Evolutionary conservation across 2,329 filamentous ascomycete species (phyloP).

Genomic region (Pseudocercospora fuligena): DNA sequence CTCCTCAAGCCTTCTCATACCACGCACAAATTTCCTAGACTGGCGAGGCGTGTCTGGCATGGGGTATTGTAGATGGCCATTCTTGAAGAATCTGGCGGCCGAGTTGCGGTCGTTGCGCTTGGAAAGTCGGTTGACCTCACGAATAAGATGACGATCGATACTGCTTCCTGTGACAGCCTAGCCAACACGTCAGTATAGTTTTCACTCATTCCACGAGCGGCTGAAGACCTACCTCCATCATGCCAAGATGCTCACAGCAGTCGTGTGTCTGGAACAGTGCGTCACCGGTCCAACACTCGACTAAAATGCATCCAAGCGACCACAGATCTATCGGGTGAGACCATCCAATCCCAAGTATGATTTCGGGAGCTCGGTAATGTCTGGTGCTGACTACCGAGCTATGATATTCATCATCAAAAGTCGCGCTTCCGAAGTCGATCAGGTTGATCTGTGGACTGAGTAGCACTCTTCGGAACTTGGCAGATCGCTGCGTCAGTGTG

Average conservation of each 20-base stretch:
- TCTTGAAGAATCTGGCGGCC: constrained; percentile 39
- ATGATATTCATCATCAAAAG: constrained; percentile 71
- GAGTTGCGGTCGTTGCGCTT: constrained; percentile 39
- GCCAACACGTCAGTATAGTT: neutral
- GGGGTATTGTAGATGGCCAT: constrained; percentile 65
- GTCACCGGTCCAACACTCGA: constrained; percentile 71
- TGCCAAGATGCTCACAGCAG: constrained; percentile 69
- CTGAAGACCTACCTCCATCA: constrained; percentile 62
- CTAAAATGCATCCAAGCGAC: constrained; percentile 71
- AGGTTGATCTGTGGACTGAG: constrained; percentile 69
- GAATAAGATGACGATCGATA: constrained; percentile 41
- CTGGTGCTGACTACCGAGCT: constrained; percentile 70
- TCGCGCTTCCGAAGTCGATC: constrained; percentile 71
- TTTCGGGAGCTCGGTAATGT: constrained; percentile 70
- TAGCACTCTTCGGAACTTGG: constrained; percentile 66
- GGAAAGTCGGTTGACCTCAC: constrained; percentile 36
- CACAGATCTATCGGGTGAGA: constrained; percentile 71
- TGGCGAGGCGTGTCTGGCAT: constrained; percentile 66
- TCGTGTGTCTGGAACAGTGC: constrained; percentile 72
- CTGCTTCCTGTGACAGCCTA: constrained; percentile 39
- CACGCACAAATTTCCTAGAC: constrained; percentile 68
- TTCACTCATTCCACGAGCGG: neutral
- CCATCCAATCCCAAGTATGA: constrained; percentile 70
- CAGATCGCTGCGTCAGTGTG: constrained; percentile 60
- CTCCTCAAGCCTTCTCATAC: constrained; percentile 67